Percentiles rank a stretch among this genome's conserved stretches.
phyloP scores from a whole-genome alignment of 257 asterid genomes.

The Paulownia fortunei region DNA sequence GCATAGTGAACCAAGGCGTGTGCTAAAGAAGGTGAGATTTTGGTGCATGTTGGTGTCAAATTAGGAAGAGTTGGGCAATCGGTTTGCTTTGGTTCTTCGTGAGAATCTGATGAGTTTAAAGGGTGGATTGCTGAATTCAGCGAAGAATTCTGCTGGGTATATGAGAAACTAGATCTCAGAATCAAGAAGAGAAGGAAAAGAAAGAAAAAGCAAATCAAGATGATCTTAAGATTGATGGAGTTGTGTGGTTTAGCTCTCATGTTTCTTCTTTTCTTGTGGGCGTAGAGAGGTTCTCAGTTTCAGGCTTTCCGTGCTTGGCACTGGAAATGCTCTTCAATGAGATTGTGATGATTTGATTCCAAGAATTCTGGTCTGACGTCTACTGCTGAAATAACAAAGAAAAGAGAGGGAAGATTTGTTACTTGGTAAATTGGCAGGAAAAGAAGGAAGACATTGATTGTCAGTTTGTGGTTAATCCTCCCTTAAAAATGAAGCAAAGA shows the following conservation, averaged over 20 bases:
- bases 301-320: too few relatives aligned
- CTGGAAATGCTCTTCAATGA: neutral
- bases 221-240: conserved; percentile 56
- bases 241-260: conserved; percentile 47
- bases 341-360: neutral
- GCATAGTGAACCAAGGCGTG: conserved; percentile 78
- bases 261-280: conserved; percentile 16
- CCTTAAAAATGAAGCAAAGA: conserved; percentile 47
- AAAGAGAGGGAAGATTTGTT: neutral
- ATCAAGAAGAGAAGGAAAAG: conserved; percentile 56
- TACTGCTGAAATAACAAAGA: neutral
- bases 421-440: conserved; percentile 14
- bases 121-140: neutral
- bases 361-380: neutral
- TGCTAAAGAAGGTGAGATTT: conserved; percentile 72
- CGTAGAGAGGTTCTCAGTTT: too few relatives aligned
- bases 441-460: neutral
- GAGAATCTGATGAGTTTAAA: neutral
- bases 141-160: conserved; percentile 3
- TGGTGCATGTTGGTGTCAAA: conserved; percentile 54
- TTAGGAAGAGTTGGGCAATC: conserved; percentile 24
- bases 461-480: conserved; percentile 20
- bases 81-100: neutral
- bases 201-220: conserved; percentile 48
- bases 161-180: conserved; percentile 48